Conservation (phyloP, 2,329 filamentous ascomycete species). For the Colletotrichum phormii region DNA sequence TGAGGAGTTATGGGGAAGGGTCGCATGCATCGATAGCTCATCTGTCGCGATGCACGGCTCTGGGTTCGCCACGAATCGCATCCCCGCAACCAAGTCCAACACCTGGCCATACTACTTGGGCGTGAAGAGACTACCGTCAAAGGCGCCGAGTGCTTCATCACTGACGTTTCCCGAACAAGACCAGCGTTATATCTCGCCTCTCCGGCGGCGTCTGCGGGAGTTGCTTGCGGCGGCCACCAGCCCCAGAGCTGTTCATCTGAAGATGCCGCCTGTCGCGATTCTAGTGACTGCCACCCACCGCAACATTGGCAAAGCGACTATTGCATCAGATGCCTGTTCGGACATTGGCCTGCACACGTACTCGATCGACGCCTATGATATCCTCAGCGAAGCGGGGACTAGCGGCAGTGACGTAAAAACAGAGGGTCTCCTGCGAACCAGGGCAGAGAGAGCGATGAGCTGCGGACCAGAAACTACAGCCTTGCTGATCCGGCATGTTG, state of each 20-base stretch:
- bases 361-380: conserved; percentile 90
- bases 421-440: conserved; percentile 87
- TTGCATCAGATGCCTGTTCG: conserved; percentile 81
- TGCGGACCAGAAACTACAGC: conserved; percentile 88
- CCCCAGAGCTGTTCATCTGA: conserved; percentile 84
- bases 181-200: conserved; percentile 64
- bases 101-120: conserved; percentile 93
- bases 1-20: conserved; percentile 84
- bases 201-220: conserved; percentile 81
- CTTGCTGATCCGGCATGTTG: conserved; percentile 88
- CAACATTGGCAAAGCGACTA: conserved; percentile 89
- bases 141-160: conserved; percentile 51
- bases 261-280: conserved; percentile 88
- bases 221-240: conserved; percentile 91
- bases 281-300: conserved; percentile 92
- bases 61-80: conserved; percentile 83
- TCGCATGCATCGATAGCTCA: conserved; percentile 86
- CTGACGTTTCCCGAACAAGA: conserved; percentile 58
- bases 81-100: conserved; percentile 81
- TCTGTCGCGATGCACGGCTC: conserved; percentile 92
- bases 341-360: conserved; percentile 94
- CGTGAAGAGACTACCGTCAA: conserved; percentile 73
- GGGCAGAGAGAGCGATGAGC: conserved; percentile 88
- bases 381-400: conserved; percentile 89
- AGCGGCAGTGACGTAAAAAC: conserved; percentile 94